A percentile compares a stretch with the other conserved stretches of the same genome.
Evolutionary conservation across 306 rosid genomes (phyloP).

Genomic region (Dicorynia guianensis): DNA sequence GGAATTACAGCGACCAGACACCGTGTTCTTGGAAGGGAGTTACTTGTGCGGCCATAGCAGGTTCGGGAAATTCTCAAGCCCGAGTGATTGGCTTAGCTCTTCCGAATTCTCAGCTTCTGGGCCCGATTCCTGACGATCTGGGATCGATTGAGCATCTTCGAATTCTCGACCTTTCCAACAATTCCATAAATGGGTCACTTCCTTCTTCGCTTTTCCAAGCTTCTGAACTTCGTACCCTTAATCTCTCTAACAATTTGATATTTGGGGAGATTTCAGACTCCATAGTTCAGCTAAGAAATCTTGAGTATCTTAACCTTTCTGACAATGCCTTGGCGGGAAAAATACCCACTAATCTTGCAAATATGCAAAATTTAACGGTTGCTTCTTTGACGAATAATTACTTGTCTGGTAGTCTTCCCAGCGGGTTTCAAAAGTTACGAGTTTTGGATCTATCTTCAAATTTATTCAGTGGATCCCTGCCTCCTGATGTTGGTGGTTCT

Average conservation of each 20-base stretch:
- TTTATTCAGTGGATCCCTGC: slow-evolving; percentile 77
- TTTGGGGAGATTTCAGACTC: slow-evolving; percentile 65
- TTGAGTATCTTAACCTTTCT: slow-evolving; percentile 72
- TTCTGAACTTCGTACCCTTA: slow-evolving; percentile 58
- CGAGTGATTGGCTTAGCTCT: slow-evolving; percentile 64
- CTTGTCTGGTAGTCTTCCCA: slow-evolving; percentile 63
- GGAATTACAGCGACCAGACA: slow-evolving; percentile 62
- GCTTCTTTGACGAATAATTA: slow-evolving; percentile 70
- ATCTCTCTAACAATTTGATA: slow-evolving; percentile 66
- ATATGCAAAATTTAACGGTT: slow-evolving; percentile 53
- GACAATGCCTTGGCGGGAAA: slow-evolving; percentile 83
- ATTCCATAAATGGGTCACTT: slow-evolving; percentile 83
- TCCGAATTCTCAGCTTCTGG: slow-evolving; percentile 68
- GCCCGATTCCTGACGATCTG: slow-evolving; percentile 75
- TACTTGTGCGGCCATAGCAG: slow-evolving; percentile 37
- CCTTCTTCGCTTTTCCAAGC: slow-evolving; percentile 62
- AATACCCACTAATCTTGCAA: slow-evolving; percentile 55
- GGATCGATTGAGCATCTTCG: slow-evolving; percentile 71
- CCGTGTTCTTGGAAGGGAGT: slow-evolving; percentile 95
- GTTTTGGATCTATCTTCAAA: slow-evolving; percentile 84
- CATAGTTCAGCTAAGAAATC: slow-evolving; percentile 42
- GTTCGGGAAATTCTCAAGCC: background rate
- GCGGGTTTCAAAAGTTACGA: slow-evolving; percentile 47
- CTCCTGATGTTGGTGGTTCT: slow-evolving; percentile 64
- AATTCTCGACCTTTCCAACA: slow-evolving; percentile 79